phyloP scores from a whole-genome alignment of 495 filamentous ascomycete genomes.

The Pyronema omphalodes region DNA sequence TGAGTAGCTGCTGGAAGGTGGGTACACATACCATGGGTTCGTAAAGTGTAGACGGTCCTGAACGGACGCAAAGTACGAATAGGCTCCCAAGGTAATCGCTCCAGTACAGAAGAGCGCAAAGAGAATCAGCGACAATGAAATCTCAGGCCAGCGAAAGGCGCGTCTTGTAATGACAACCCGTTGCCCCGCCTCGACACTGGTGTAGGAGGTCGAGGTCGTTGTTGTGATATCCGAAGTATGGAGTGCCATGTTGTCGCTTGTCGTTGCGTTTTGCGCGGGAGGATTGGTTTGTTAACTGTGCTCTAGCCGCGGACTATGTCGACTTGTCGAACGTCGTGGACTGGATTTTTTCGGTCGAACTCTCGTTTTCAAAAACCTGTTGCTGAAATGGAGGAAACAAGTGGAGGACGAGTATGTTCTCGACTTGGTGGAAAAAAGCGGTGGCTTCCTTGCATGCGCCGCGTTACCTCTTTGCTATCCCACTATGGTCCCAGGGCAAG shows the following conservation, averaged over 20 bases:
- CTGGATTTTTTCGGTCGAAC: background rate
- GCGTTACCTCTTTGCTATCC: background rate
- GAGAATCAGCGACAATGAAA: constrained; percentile 84
- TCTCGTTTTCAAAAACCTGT: too few relatives aligned
- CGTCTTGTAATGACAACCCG: constrained; percentile 10
- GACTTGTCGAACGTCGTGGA: background rate
- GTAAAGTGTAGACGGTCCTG: constrained; percentile 52
- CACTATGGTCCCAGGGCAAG: too few relatives aligned
- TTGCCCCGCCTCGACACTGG: background rate
- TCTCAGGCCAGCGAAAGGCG: constrained; percentile 78
- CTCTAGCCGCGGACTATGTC: background rate
- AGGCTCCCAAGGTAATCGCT: constrained; percentile 68
- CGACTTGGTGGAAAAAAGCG: background rate
- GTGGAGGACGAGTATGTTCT: background rate
- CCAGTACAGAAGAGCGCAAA: constrained; percentile 67
- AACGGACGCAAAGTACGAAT: constrained; percentile 61
- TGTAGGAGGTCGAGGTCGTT: background rate
- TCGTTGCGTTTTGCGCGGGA: background rate
- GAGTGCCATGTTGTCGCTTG: background rate
- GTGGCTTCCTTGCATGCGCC: background rate
- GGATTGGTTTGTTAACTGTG: background rate
- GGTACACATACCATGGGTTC: constrained; percentile 57
- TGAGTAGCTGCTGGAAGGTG: background rate
- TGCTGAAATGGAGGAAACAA: background rate
- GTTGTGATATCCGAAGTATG: background rate